A percentile compares a stretch with the other conserved stretches of the same genome.
Conservation (phyloP, 2,329 filamentous ascomycete genomes). For the Phialocephala sp. region DNA sequence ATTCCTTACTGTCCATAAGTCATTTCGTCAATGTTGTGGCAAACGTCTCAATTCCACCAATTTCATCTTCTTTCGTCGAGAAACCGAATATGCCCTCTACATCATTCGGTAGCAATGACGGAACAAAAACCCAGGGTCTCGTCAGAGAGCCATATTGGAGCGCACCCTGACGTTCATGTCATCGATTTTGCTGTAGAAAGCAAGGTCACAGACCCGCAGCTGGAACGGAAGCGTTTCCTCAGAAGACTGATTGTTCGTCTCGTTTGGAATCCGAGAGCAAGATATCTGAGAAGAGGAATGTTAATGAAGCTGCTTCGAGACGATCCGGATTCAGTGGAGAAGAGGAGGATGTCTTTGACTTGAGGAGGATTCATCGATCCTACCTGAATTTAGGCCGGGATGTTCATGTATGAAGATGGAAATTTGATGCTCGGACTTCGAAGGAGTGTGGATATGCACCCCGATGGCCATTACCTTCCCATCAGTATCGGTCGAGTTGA, state of each 20-base stretch:
- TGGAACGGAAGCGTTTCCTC: conserved; percentile 11
- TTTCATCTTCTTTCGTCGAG: not conserved
- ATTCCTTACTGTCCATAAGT: not conserved
- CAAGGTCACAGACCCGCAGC: not conserved
- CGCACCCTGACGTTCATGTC: conserved; percentile 13
- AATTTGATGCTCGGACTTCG: too few relatives aligned
- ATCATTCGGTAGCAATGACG: not conserved
- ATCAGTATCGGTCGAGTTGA: not conserved
- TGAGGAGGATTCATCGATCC: not conserved
- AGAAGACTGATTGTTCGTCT: conserved; percentile 2
- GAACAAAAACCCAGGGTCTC: conserved; percentile 2
- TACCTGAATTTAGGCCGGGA: too few relatives aligned
- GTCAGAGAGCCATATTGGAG: not conserved
- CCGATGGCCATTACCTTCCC: not conserved
- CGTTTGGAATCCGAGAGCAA: conserved; percentile 24
- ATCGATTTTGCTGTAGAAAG: conserved; percentile 18
- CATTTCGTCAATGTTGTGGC: not conserved
- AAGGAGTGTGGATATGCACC: not conserved
- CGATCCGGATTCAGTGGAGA: not conserved
- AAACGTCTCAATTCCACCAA: not conserved
- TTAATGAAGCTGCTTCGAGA: conserved; percentile 7
- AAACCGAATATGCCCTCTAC: not conserved
- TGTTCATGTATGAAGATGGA: too few relatives aligned
- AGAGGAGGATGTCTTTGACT: conserved; percentile 4
- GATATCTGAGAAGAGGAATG: conserved; percentile 20